Percentiles rank a stretch among this genome's conserved stretches.
Evolutionary conservation across 805 yeast species (phyloP).

Genomic region (fission yeast (Schizosaccharomyces pombe)): ASM294v3 CU329670.1:544501-545000

Average conservation of each 20-base stretch:
- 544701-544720: neutral
- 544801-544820: constrained; percentile 32
- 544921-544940: constrained; percentile 67
- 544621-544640: neutral
- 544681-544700: neutral
- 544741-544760: neutral
- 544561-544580: neutral
- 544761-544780: constrained; percentile 22
- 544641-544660: neutral
- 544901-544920: constrained; percentile 42
- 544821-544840: constrained; percentile 28
- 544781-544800: constrained; percentile 32
- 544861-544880: constrained; percentile 45
- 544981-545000: constrained; percentile 36
- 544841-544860: constrained; percentile 23
- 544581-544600: neutral
- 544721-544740: neutral
- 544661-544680: neutral
- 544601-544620: neutral
- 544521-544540: neutral
- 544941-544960: constrained; percentile 65
- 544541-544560: neutral
- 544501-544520: neutral
- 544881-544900: constrained; percentile 73
- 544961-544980: constrained; percentile 56